phyloP scores from a whole-genome alignment of 495 filamentous ascomycete species.

The Gamarada debralockiae region DNA sequence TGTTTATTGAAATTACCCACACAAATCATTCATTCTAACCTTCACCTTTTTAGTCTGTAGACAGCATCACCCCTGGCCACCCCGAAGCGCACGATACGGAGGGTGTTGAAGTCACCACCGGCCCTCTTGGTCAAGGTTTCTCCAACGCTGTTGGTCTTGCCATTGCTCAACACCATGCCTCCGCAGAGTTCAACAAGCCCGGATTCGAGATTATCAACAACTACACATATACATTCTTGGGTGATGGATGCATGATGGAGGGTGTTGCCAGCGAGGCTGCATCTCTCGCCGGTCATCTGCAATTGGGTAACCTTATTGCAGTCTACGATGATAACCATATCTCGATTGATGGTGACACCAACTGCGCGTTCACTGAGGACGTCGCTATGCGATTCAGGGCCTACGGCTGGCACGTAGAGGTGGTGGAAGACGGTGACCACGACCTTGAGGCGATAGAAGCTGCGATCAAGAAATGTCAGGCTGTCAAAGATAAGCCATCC shows the following conservation, averaged over 20 bases:
- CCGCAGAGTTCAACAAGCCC: constrained; percentile 93
- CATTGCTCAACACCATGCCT: constrained; percentile 88
- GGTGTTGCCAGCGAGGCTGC: constrained; percentile 92
- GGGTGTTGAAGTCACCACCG: constrained; percentile 96
- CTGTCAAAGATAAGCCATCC: constrained; percentile 92
- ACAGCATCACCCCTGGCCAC: constrained; percentile 95
- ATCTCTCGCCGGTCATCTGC: constrained; percentile 89
- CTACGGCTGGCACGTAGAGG: constrained; percentile 93
- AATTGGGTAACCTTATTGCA: constrained; percentile 94
- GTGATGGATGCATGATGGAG: constrained; percentile 98
- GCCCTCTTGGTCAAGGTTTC: constrained; percentile 94
- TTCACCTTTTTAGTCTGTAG: too few species aligned
- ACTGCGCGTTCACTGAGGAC: constrained; percentile 95
- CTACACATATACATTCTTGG: constrained; percentile 95
- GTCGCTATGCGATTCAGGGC: constrained; percentile 93
- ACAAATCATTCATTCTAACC: too few species aligned
- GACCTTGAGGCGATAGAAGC: constrained; percentile 85
- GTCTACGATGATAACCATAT: constrained; percentile 99
- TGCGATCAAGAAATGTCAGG: constrained; percentile 79
- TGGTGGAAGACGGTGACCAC: constrained; percentile 86
- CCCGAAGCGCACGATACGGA: constrained; percentile 95
- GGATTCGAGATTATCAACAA: constrained; percentile 90
- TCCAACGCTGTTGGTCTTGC: constrained; percentile 94
- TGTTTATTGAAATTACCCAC: not conserved
- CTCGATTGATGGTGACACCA: constrained; percentile 90